Conservation (phyloP, 768 basidiomycete genomes). For the Trametes coccinea region DNA sequence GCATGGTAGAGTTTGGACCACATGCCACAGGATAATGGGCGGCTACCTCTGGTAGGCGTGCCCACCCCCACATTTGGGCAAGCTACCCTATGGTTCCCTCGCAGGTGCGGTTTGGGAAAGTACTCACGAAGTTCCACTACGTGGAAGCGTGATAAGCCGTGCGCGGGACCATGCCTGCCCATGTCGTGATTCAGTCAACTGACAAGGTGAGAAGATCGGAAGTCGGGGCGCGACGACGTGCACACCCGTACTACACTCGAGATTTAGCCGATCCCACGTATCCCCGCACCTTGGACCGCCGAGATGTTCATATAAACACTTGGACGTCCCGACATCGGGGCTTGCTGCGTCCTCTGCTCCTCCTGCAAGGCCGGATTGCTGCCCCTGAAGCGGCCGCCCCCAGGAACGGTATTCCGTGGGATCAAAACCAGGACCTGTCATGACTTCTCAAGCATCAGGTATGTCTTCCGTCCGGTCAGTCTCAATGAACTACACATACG, state of each 20-base stretch:
- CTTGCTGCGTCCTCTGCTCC: conserved; percentile 5
- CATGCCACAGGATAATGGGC: neutral
- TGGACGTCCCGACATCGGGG: neutral
- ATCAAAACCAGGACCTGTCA: neutral
- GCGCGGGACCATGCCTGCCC: neutral
- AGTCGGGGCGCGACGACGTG: conserved; percentile 21
- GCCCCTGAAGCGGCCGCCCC: conserved; percentile 9
- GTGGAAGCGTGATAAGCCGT: conserved; percentile 19
- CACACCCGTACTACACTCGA: conserved; percentile 27
- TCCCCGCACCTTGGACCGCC: conserved; percentile 4
- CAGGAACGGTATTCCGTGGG: conserved; percentile 8
- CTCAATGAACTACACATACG: neutral
- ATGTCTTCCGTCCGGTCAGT: neutral
- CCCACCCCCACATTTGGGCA: conserved; percentile 1
- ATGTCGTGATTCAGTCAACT: conserved; percentile 27
- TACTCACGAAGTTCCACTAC: conserved; percentile 12
- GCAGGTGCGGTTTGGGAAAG: conserved; percentile 14
- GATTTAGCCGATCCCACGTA: conserved; percentile 31
- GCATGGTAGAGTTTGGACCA: neutral
- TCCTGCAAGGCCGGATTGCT: conserved; percentile 1
- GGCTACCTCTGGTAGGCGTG: conserved; percentile 4
- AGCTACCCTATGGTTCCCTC: neutral
- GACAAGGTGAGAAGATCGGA: conserved; percentile 25
- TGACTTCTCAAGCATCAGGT: neutral
- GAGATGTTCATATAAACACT: conserved; percentile 11